A percentile compares a stretch with the other conserved stretches of the same genome.
These are phyloP conservation scores for Saussurea involucrata DNA, from an alignment of 129 eudicot species.

Conservation along the genomic window DNA sequence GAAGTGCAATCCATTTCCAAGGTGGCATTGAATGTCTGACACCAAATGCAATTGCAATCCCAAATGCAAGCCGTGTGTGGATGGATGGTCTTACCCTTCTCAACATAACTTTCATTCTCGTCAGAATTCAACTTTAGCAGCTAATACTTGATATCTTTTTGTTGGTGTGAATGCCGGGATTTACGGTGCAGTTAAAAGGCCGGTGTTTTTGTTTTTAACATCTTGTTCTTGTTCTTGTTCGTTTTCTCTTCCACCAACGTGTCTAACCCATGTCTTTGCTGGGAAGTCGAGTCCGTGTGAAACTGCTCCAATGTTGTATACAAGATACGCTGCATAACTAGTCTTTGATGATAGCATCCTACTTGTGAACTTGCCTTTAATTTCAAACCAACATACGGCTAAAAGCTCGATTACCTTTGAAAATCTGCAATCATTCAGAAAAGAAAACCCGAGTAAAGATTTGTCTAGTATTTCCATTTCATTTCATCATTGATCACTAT, in stretches of 20 bases:
- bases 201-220: slow-evolving; percentile 30
- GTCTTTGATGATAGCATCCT: slow-evolving; percentile 41
- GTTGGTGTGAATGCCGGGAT: slow-evolving; percentile 56
- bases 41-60: too few relatives aligned
- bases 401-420: slow-evolving; percentile 48
- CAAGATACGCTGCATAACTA: slow-evolving; percentile 46
- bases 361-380: slow-evolving; percentile 32
- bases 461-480: neutral
- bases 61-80: too few relatives aligned
- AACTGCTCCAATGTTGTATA: slow-evolving; percentile 26
- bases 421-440: slow-evolving; percentile 37
- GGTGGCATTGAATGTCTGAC: too few relatives aligned
- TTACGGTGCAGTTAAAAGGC: slow-evolving; percentile 92
- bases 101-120: too few relatives aligned
- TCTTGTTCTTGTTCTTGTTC: slow-evolving; percentile 12
- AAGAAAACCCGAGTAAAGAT: neutral
- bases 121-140: too few relatives aligned
- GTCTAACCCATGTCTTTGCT: slow-evolving; percentile 27
- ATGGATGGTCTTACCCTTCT: too few relatives aligned
- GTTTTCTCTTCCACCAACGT: neutral
- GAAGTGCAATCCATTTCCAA: too few relatives aligned
- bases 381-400: slow-evolving; percentile 48
- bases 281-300: slow-evolving; percentile 28
- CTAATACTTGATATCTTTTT: neutral
- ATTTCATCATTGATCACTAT: neutral